phyloP scores from a whole-genome alignment of 2,329 filamentous ascomycete genomes.

The Aureobasidium sp. region DNA sequence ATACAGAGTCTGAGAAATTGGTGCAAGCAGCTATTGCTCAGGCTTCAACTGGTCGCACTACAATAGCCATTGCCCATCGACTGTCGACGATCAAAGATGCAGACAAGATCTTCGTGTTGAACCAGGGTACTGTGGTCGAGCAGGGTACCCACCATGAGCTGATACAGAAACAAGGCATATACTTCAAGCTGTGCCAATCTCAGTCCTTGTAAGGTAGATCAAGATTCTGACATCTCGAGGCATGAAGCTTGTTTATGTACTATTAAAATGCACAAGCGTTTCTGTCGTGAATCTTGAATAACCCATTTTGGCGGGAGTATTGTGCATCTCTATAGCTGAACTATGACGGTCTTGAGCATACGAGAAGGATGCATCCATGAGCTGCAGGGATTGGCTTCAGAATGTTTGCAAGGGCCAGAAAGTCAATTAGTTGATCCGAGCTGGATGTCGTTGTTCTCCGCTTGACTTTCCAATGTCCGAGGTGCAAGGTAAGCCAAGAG shows the following conservation, averaged over 20 bases:
- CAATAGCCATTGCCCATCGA: conserved; percentile 40
- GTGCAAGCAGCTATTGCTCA: conserved; percentile 34
- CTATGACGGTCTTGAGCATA: no score
- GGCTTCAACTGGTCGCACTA: conserved; percentile 30
- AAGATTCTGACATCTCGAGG: no score
- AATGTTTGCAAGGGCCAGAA: no score
- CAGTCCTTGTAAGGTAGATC: not conserved
- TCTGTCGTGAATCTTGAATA: no score
- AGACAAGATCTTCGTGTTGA: conserved; percentile 41
- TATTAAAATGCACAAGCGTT: no score
- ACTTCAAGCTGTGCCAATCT: not conserved
- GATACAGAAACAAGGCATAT: conserved; percentile 29
- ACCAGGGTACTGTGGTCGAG: conserved; percentile 43
- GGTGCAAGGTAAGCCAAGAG: not conserved
- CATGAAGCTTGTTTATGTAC: no score
- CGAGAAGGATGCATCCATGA: no score
- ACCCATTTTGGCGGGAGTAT: no score
- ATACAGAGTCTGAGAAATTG: conserved; percentile 36
- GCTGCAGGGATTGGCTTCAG: no score
- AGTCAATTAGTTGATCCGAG: no score
- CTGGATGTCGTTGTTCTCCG: no score
- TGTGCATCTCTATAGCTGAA: no score
- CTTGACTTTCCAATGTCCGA: not conserved
- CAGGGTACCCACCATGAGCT: conserved; percentile 44
- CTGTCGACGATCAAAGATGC: conserved; percentile 36